These are phyloP conservation scores for Pneumocystis murina DNA, from an alignment of 1,139 yeast species.

Conservation along the genomic window DNA sequence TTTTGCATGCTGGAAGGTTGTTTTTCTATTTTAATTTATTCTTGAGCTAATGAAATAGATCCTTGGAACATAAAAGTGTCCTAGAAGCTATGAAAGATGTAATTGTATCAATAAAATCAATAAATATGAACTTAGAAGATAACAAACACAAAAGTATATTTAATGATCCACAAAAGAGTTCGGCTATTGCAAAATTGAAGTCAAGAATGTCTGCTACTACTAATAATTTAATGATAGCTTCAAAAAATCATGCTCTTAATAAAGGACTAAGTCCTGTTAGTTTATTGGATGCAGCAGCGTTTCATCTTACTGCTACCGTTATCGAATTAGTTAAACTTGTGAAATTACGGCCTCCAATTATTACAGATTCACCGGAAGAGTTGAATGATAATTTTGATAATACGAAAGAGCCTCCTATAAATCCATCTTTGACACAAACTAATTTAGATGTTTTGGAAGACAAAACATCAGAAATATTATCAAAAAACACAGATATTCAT, in stretches of 20 bases:
- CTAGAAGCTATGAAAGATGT: slow-evolving; percentile 24
- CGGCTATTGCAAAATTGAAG: slow-evolving; percentile 14
- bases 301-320: slow-evolving; percentile 59
- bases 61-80: slow-evolving; percentile 15
- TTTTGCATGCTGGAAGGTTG: slow-evolving; percentile 20
- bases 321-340: slow-evolving; percentile 52
- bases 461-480: background rate
- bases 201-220: slow-evolving; percentile 42
- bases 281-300: slow-evolving; percentile 61
- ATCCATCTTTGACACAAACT: background rate
- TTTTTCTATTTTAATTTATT: background rate
- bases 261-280: slow-evolving; percentile 52
- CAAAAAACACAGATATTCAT: too few relatives aligned
- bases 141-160: slow-evolving; percentile 19
- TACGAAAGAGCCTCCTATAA: background rate
- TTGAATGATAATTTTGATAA: background rate
- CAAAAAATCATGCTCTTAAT: slow-evolving; percentile 61
- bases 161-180: background rate
- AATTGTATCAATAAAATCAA: slow-evolving; percentile 24
- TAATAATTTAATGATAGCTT: slow-evolving; percentile 61
- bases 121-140: slow-evolving; percentile 28
- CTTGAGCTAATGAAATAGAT: background rate
- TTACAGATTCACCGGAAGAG: background rate
- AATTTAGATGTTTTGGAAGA: background rate
- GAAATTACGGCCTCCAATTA: slow-evolving; percentile 27